A percentile compares a stretch with the other conserved stretches of the same genome.
Evolutionary conservation across 495 filamentous ascomycete species (phyloP).

Genomic region (Cudoniella acicularis): DNA sequence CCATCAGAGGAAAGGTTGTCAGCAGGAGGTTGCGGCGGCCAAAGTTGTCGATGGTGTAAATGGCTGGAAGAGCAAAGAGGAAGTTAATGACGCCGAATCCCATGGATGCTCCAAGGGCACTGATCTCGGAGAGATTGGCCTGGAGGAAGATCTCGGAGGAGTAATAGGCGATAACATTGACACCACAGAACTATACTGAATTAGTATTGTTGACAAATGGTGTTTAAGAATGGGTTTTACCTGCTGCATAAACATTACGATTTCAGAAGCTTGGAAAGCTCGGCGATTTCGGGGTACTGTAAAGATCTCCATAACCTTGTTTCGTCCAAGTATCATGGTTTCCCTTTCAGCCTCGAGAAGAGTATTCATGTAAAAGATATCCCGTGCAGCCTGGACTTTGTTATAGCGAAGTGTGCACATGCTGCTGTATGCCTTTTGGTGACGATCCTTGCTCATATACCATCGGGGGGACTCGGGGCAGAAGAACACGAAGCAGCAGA

Average conservation of each 20-base stretch:
- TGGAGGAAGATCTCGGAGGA: conserved; percentile 60
- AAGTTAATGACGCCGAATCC: conserved; percentile 80
- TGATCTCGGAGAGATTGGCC: conserved; percentile 50
- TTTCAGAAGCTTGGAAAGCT: conserved; percentile 66
- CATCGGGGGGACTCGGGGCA: conserved; percentile 67
- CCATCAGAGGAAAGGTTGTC: conserved; percentile 74
- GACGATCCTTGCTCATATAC: conserved; percentile 69
- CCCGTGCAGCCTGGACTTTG: conserved; percentile 74
- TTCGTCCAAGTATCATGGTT: conserved; percentile 54
- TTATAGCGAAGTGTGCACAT: conserved; percentile 64
- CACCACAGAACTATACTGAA: conserved; percentile 19
- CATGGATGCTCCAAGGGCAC: conserved; percentile 62
- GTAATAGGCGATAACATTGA: conserved; percentile 69
- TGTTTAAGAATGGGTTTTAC: conserved; percentile 32
- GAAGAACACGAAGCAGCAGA: conserved; percentile 63
- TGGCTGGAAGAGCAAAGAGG: conserved; percentile 71
- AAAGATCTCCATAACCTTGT: conserved; percentile 64
- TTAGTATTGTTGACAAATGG: background rate
- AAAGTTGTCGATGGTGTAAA: conserved; percentile 81
- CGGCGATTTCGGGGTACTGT: conserved; percentile 76
- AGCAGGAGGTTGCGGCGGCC: conserved; percentile 78
- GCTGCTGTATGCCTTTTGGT: conserved; percentile 61
- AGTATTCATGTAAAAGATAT: conserved; percentile 77
- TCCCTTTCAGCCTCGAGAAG: conserved; percentile 64
- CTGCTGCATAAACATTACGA: conserved; percentile 88